Conservation (phyloP, 345 rosid genomes). For the Brassica carinata region DNA sequence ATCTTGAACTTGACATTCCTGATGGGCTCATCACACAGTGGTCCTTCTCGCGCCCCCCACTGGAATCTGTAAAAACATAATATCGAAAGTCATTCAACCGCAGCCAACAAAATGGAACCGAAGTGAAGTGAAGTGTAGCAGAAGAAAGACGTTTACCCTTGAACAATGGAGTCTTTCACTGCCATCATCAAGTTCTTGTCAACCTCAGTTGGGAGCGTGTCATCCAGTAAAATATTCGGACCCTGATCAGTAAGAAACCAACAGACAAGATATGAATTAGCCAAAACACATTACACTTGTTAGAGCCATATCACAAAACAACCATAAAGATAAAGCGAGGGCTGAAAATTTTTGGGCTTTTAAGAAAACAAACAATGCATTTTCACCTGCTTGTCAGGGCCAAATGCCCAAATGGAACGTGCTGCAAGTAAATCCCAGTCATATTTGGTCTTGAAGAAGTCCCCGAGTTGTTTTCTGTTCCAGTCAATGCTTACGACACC, state of each 20-base stretch:
- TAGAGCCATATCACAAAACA: constrained; percentile 17
- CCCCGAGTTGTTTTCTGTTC: constrained; percentile 85
- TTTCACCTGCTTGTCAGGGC: constrained; percentile 96
- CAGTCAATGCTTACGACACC: constrained; percentile 85
- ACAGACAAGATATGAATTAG: constrained; percentile 19
- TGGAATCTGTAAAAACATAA: constrained; percentile 64
- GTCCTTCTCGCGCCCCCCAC: constrained; percentile 99
- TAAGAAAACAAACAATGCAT: not conserved
- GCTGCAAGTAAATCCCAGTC: constrained; percentile 99
- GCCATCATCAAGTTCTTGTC: constrained; percentile 81
- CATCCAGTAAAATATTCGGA: constrained; percentile 89
- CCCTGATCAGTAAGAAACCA: constrained; percentile 53
- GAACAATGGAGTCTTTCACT: constrained; percentile 93
- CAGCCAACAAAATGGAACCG: constrained; percentile 16
- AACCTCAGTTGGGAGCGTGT: constrained; percentile 93
- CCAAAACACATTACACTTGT: constrained; percentile 15
- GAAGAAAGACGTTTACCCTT: constrained; percentile 60
- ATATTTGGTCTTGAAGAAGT: constrained; percentile 88
- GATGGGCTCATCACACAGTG: constrained; percentile 97
- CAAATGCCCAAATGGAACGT: constrained; percentile 98
- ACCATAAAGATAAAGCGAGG: constrained; percentile 15
- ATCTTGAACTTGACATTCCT: constrained; percentile 96
- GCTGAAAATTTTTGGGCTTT: not conserved
- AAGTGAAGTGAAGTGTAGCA: constrained; percentile 4
- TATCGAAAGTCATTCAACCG: constrained; percentile 10